A percentile compares a stretch with the other conserved stretches of the same genome.
phyloP scores from a whole-genome alignment of 129 eudicot species.

The Helianthus annuus region HanXRQr2.0-SUNRISE NC_035436.2:206168487-206168986 shows the following conservation, averaged over 20 bases:
- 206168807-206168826: conserved; percentile 52
- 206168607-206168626: conserved; percentile 69
- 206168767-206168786: conserved; percentile 58
- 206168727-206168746: conserved; percentile 63
- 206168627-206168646: conserved; percentile 47
- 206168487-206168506: background rate
- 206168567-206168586: conserved; percentile 73
- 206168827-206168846: conserved; percentile 30
- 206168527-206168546: conserved; percentile 73
- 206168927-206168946: background rate
- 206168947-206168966: conserved; percentile 35
- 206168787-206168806: conserved; percentile 58
- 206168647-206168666: conserved; percentile 49
- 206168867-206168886: conserved; percentile 36
- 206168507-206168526: background rate
- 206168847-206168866: too few species aligned
- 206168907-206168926: conserved; percentile 18
- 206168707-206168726: conserved; percentile 66
- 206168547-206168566: conserved; percentile 76
- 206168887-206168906: conserved; percentile 61
- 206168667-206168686: conserved; percentile 65
- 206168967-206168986: conserved; percentile 28
- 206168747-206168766: conserved; percentile 61
- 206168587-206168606: conserved; percentile 63
- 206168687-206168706: conserved; percentile 76